Base-by-base conservation (phyloP, 2,329 filamentous ascomycete genomes). In the Neocucurbitaria cava region DNA sequence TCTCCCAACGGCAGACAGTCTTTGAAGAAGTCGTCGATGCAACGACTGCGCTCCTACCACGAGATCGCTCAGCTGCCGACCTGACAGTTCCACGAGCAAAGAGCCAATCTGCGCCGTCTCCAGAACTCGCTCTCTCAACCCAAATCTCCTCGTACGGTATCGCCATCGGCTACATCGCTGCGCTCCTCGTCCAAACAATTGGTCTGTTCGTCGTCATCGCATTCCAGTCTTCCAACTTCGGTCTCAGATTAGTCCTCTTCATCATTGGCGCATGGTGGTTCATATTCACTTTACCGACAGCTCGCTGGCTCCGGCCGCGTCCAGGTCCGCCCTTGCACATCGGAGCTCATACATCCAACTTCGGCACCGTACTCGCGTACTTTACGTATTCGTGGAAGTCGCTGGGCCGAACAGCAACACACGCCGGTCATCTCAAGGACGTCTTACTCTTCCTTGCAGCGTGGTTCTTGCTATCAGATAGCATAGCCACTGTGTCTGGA, bases 401-500 rank as follows among this genome's bases (percentile, higher is more conserved):
- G 2, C 83, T 99, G 0, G 93, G 88, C 61, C 88, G 87, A 54
- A 98, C 95, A 0, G 79, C 93, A 10, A 84, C 87, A 64, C 85
- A 92, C 40, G 93, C 94, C 3, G 82, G 89, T 13, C 83, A 85
- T 10, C 82, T 94, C 6, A 79, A 87, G 46, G 91, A 95, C 65
- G 88, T 94, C 24, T 79, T 90, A 24, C 80, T 94, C 6, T 95
- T 95, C 72, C 83, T 99, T 4, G 86, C 84, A 3, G 92, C 91
- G 5, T 99, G 95, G 95, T 97, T 99, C 72, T 83, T 99, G 26
- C 83, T 99, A 1, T 96, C 91, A 6, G 95, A 99, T 69, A 92
- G 91, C 38, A 92, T 98, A 59, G 95, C 95, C 7, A 98, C 95
- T 0, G 94, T 96, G 0, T 95, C 91, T 30, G 94, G 92, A 13